Conservation (phyloP, 1,284 basidiomycete species). For the Papiliotrema flavescens region DNA sequence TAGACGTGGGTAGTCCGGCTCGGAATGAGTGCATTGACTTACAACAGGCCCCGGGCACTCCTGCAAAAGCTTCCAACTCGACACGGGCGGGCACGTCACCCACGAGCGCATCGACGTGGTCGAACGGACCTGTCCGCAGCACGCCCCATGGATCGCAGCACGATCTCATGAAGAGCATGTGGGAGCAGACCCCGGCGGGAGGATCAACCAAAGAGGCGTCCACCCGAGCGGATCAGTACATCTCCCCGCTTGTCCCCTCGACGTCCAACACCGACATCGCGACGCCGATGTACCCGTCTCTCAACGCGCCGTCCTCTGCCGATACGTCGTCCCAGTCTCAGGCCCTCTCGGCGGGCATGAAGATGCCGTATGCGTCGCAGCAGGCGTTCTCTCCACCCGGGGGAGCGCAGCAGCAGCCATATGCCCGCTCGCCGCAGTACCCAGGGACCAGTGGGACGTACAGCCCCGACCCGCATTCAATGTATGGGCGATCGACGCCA, state of each 20-base stretch:
- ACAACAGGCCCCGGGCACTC: conserved; percentile 29
- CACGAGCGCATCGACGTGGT: conserved; percentile 25
- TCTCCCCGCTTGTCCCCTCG: not conserved
- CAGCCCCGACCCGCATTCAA: not conserved
- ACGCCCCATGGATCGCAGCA: conserved; percentile 16
- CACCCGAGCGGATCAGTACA: not conserved
- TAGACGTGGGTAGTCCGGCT: not conserved
- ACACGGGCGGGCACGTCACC: conserved; percentile 13
- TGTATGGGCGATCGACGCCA: not conserved
- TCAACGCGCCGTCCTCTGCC: conserved; percentile 32
- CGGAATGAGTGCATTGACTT: no score
- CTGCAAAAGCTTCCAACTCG: conserved; percentile 14
- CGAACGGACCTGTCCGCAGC: conserved; percentile 14
- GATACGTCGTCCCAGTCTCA: conserved; percentile 15
- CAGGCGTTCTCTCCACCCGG: conserved; percentile 13
- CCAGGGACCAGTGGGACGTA: not conserved
- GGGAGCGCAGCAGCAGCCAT: conserved; percentile 4
- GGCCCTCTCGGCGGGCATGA: conserved; percentile 10
- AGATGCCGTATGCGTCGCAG: conserved; percentile 16
- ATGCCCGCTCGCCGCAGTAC: not conserved
- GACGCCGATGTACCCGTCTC: conserved; percentile 39
- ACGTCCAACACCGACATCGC: conserved; percentile 8
- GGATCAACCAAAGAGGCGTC: conserved; percentile 7
- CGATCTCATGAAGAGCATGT: conserved; percentile 39
- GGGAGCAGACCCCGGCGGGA: conserved; percentile 21